A percentile compares a stretch with the other conserved stretches of the same genome.
Conservation (phyloP, 495 filamentous ascomycete species). For the Aspergillus olivimuriae region DNA sequence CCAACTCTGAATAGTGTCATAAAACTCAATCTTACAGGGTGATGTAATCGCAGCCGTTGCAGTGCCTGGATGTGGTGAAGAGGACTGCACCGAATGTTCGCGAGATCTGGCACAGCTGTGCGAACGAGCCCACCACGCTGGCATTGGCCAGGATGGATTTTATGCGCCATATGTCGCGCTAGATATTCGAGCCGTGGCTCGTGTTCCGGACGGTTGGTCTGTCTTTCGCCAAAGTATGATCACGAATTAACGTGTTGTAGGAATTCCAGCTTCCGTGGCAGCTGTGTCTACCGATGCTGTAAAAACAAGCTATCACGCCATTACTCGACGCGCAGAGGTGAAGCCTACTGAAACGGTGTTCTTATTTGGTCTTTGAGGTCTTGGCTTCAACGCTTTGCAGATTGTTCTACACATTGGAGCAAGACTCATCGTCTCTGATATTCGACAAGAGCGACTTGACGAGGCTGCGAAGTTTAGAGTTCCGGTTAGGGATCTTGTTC, state of each 20-base stretch:
- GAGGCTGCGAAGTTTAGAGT: conserved; percentile 10
- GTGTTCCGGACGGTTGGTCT: conserved; percentile 12
- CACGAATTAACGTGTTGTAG: neutral
- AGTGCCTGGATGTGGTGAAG: conserved; percentile 15
- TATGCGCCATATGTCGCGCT: conserved; percentile 16
- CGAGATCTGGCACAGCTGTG: conserved; percentile 17
- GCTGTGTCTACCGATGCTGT: conserved; percentile 21
- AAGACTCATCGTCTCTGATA: conserved; percentile 14
- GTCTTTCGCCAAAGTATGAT: too few species aligned
- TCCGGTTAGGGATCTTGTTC: conserved; percentile 12
- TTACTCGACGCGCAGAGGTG: conserved; percentile 16
- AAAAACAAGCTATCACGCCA: conserved; percentile 18
- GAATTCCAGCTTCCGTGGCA: conserved; percentile 10
- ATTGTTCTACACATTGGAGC: conserved; percentile 15
- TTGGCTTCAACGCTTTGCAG: conserved; percentile 21
- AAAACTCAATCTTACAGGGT: conserved; percentile 4
- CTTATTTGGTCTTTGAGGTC: conserved; percentile 15
- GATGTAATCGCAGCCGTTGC: conserved; percentile 10
- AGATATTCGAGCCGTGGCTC: conserved; percentile 13
- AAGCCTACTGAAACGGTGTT: conserved; percentile 15
- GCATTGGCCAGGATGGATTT: conserved; percentile 21
- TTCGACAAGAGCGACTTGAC: conserved; percentile 14
- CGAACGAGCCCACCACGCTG: conserved; percentile 11
- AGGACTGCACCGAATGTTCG: conserved; percentile 15
- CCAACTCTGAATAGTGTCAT: too few species aligned